phyloP scores from a whole-genome alignment of 768 basidiomycete genomes.

The Infundibulicybe gibba region DNA sequence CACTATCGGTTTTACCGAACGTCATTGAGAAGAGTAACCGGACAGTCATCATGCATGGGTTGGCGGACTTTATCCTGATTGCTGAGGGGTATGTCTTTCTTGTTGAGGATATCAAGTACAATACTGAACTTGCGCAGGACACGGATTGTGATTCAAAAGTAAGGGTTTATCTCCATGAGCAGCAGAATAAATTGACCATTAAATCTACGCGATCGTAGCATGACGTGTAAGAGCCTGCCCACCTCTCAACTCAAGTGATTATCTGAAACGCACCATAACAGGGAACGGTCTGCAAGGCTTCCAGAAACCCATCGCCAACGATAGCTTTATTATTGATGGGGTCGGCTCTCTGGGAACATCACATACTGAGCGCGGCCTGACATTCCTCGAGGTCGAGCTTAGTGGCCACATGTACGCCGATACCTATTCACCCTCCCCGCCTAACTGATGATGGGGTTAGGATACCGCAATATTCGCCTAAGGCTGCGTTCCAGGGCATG shows the following conservation, averaged over 20 bases:
- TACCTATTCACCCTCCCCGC: background rate
- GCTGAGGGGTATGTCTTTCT: constrained; percentile 57
- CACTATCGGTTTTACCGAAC: constrained; percentile 62
- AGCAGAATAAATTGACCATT: background rate
- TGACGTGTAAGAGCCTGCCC: constrained; percentile 33
- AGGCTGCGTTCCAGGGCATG: constrained; percentile 73
- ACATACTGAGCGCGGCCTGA: constrained; percentile 65
- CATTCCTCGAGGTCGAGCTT: constrained; percentile 62
- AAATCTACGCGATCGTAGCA: constrained; percentile 17
- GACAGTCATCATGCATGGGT: constrained; percentile 66
- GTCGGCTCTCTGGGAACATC: constrained; percentile 63
- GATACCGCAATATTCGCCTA: constrained; percentile 65
- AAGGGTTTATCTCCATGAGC: constrained; percentile 12
- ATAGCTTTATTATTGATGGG: constrained; percentile 69
- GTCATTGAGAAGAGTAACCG: constrained; percentile 75
- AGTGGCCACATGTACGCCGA: constrained; percentile 66
- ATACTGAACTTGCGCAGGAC: constrained; percentile 27
- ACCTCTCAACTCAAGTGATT: background rate
- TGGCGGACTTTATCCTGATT: constrained; percentile 71
- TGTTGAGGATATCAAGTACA: background rate
- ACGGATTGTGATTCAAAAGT: constrained; percentile 66
- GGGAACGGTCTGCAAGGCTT: constrained; percentile 71
- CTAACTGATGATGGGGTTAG: constrained; percentile 21
- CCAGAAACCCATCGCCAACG: constrained; percentile 60
- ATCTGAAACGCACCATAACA: constrained; percentile 9